Conservation (phyloP, 2,329 filamentous ascomycete species). For the Lasiodiplodia hormozganensis region DNA sequence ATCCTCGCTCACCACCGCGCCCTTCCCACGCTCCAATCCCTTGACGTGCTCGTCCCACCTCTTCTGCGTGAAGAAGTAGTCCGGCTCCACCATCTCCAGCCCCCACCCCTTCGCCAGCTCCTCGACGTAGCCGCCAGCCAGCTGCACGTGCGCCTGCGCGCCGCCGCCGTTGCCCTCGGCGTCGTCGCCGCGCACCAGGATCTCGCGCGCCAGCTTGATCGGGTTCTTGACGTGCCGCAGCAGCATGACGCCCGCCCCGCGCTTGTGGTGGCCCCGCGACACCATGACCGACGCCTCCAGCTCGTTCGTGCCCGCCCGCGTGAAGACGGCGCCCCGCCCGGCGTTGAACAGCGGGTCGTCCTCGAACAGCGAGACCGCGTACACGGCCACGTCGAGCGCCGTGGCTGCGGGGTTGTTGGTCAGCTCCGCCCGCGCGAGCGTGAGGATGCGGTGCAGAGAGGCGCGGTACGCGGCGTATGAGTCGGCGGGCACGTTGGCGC, state of each 20-base stretch:
- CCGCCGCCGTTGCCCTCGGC: conserved; percentile 65
- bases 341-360: conserved; percentile 74
- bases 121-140: conserved; percentile 74
- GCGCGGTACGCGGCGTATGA: conserved; percentile 47
- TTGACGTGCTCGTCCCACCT: conserved; percentile 79
- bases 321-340: conserved; percentile 85
- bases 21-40: conserved; percentile 59
- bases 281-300: conserved; percentile 91
- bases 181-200: conserved; percentile 71
- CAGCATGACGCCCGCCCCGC: conserved; percentile 78
- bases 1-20: conserved; percentile 3
- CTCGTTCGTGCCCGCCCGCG: conserved; percentile 80
- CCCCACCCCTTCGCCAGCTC: conserved; percentile 71
- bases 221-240: conserved; percentile 79
- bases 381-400: conserved; percentile 76
- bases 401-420: conserved; percentile 47
- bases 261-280: conserved; percentile 73
- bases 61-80: conserved; percentile 80
- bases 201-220: conserved; percentile 72
- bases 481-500: conserved; percentile 45
- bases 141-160: conserved; percentile 72
- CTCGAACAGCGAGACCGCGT: conserved; percentile 78
- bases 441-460: conserved; percentile 48
- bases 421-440: conserved; percentile 39
- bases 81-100: conserved; percentile 70